phyloP scores from a whole-genome alignment of 805 yeast species.

The Candida multigemmis region DNA sequence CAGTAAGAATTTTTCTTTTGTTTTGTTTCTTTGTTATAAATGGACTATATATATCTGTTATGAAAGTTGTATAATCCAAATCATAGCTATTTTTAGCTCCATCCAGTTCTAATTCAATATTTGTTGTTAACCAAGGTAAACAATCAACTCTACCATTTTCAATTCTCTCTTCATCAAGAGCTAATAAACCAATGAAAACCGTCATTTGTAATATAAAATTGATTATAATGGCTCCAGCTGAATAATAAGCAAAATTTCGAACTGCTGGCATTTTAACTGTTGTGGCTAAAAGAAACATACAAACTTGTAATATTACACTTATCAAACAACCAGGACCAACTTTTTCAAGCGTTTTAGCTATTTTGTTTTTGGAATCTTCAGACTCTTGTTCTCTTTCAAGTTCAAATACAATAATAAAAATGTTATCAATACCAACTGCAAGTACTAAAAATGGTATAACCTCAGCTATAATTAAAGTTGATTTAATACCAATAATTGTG shows the following conservation, averaged over 20 bases:
- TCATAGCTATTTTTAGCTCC: conserved; percentile 6
- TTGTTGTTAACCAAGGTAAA: conserved; percentile 42
- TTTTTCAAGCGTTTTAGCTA: conserved; percentile 55
- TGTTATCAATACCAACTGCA: conserved; percentile 95
- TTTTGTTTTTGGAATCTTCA: conserved; percentile 33
- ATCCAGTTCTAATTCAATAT: conserved; percentile 5
- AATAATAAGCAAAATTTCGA: conserved; percentile 81
- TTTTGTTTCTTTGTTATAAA: conserved; percentile 39
- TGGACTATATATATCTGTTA: too few relatives aligned
- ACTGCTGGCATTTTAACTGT: conserved; percentile 94
- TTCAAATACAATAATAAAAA: conserved; percentile 79
- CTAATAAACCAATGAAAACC: conserved; percentile 62
- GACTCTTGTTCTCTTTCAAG: conserved; percentile 44
- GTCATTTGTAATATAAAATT: conserved; percentile 78
- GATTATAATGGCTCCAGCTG: conserved; percentile 75
- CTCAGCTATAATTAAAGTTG: conserved; percentile 90
- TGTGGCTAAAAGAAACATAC: conserved; percentile 72
- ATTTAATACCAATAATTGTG: conserved; percentile 66
- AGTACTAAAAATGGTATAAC: conserved; percentile 89
- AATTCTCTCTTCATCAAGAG: conserved; percentile 55
- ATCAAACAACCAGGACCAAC: conserved; percentile 84
- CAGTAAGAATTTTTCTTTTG: conserved; percentile 38
- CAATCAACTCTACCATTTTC: conserved; percentile 54
- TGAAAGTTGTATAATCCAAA: conserved; percentile 2
- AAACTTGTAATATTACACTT: conserved; percentile 69